These are phyloP conservation scores for Spergularia azorica DNA, from an alignment of 179 eudicot genomes.

Conservation along the genomic window DNA sequence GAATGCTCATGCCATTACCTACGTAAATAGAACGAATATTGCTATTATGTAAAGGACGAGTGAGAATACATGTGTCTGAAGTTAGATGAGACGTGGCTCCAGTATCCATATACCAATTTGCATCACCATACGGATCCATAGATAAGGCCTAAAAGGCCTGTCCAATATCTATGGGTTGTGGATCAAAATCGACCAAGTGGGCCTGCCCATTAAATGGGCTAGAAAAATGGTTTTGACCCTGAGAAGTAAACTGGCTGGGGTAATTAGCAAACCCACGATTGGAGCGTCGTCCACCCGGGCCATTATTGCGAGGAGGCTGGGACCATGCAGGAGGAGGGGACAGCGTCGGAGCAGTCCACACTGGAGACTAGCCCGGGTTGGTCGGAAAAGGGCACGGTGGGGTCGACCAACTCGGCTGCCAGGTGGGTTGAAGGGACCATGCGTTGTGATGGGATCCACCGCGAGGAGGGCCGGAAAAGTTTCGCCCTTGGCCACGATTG, in stretches of 20 bases:
- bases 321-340: too few relatives aligned
- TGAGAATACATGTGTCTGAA: not conserved
- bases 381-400: not conserved
- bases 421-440: not conserved
- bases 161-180: not conserved
- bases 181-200: not conserved
- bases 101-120: not conserved
- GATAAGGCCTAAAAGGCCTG: not conserved
- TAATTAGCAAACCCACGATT: too few relatives aligned
- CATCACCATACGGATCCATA: not conserved
- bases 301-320: too few relatives aligned
- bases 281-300: too few relatives aligned
- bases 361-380: too few relatives aligned
- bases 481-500: not conserved
- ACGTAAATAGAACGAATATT: not conserved
- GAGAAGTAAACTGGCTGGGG: too few relatives aligned
- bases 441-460: not conserved
- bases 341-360: too few relatives aligned
- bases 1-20: not conserved
- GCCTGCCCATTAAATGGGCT: not conserved
- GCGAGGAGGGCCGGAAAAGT: not conserved
- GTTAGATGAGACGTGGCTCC: not conserved
- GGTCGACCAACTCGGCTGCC: not conserved
- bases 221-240: too few relatives aligned
- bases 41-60: not conserved